Conservation (phyloP, 1,284 basidiomycete species). For the Anthracocystis setariae region DNA sequence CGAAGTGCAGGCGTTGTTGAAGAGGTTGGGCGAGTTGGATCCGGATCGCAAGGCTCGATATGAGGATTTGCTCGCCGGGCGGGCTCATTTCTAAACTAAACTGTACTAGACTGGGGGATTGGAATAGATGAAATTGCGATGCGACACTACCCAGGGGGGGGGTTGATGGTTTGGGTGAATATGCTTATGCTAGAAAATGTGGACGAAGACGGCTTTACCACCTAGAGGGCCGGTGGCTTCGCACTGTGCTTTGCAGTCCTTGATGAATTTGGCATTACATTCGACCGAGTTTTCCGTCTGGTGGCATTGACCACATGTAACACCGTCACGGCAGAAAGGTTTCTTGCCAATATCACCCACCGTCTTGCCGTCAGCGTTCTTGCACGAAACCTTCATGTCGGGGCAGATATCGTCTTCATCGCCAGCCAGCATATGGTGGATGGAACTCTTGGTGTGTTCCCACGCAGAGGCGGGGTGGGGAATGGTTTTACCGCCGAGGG, state of each 20-base stretch:
- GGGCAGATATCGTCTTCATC: slow-evolving; percentile 53
- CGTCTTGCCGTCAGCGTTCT: slow-evolving; percentile 40
- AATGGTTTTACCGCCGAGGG: slow-evolving; percentile 40
- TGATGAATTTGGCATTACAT: slow-evolving; percentile 44
- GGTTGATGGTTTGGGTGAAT: too few relatives aligned
- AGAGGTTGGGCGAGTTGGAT: slow-evolving; percentile 47
- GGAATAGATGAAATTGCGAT: too few relatives aligned
- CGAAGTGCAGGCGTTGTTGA: slow-evolving; percentile 21
- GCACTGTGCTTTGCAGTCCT: slow-evolving; percentile 48
- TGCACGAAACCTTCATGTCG: slow-evolving; percentile 47
- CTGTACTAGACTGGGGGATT: too few relatives aligned
- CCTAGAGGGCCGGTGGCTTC: slow-evolving; percentile 51
- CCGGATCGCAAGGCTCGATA: slow-evolving; percentile 56
- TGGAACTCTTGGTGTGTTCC: slow-evolving; percentile 1
- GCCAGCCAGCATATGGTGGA: slow-evolving; percentile 5
- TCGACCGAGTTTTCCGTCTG: slow-evolving; percentile 49
- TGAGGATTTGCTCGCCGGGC: slow-evolving; percentile 44
- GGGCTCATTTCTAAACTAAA: slow-evolving; percentile 22
- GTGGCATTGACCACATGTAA: slow-evolving; percentile 42
- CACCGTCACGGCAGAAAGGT: slow-evolving; percentile 44
- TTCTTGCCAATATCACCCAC: slow-evolving; percentile 51
- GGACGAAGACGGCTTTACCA: slow-evolving; percentile 39
- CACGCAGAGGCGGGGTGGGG: background rate
- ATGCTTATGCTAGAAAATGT: slow-evolving; percentile 23
- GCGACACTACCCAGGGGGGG: too few relatives aligned